Evolutionary conservation across 1,139 yeast species (phyloP), one percentile per base, ranked within the genome.

Genomic region (Blastobotrys indianensis): DNA sequence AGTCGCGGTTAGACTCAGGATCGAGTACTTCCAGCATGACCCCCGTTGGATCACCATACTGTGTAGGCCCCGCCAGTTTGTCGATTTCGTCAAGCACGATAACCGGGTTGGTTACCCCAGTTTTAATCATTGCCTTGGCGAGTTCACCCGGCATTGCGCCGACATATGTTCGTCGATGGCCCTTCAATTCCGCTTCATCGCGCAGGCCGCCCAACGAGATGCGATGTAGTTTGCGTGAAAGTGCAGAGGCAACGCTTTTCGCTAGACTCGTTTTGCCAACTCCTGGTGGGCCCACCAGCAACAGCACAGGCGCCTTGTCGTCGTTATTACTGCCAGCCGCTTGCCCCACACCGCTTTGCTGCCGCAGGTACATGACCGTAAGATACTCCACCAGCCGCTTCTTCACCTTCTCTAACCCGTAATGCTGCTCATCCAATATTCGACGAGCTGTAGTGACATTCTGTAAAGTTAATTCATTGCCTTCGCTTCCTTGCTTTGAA

Each of bases 231-330:
- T 80, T 78, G 47, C 96, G 73, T 3, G 85, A 85, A 51, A 88
- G 68, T 1, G 94, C 78, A n/a, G 75, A 72, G 1, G 97, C 96
- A 45, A 88, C 80, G 0, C 95, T 84, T 60, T 82, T 82, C 2
- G 95, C 96, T 50, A 88, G 72, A 2, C 95, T 85, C 0, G 97
- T 88, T 62, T 88, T 88, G 35, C 97, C 97, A 6, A 88, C 95
- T 40, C 97, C 97, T 0, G 97, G 97, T 8, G 97, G 97, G 0
- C 97, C 97, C 2, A 88, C 88, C 49, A 90, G 71, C 65, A 87
- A 74, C 39, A 90, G 71, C 42, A 87, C 86, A 25, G 95, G 92
- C 6, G 92, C 75, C 58, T 67, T 69, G 35, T 66, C 66, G 13
- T 66, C 67, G 44, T 11, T 35, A 12, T 12, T 13, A 11, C 29